Percentiles rank a stretch among this genome's conserved stretches.
These are phyloP conservation scores for Phytophthora macrochlamydospora DNA, from an alignment of 352 stramenopile genomes.

Conservation along the genomic window DNA sequence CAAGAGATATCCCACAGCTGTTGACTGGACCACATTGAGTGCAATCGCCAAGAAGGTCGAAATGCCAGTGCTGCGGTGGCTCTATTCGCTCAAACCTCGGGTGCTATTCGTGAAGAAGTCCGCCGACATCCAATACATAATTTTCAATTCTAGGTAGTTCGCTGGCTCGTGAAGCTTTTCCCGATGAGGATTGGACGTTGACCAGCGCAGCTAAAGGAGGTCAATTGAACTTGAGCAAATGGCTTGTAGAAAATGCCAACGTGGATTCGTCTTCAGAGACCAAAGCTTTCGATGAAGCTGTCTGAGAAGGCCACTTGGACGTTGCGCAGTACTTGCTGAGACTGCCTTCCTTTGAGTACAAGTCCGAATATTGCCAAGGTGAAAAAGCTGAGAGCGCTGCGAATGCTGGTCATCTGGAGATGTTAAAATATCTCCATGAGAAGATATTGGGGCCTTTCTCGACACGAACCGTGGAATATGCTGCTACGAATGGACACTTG, in stretches of 20 bases:
- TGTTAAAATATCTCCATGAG: slow-evolving; percentile 15
- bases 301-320: slow-evolving; percentile 17
- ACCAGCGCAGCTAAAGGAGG: background rate
- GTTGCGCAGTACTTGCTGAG: slow-evolving; percentile 16
- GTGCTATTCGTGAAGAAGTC: background rate
- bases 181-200: background rate
- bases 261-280: background rate
- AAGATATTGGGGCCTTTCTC: background rate
- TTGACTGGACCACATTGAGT: background rate
- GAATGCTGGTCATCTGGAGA: slow-evolving; percentile 1
- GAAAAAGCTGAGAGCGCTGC: background rate
- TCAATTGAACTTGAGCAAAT: slow-evolving; percentile 1
- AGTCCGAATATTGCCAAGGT: background rate
- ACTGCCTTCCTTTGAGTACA: background rate
- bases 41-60: slow-evolving; percentile 5
- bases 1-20: background rate
- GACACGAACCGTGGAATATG: background rate
- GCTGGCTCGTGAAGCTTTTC: background rate
- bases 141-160: background rate
- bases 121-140: background rate
- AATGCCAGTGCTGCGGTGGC: slow-evolving; percentile 10
- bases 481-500: slow-evolving; percentile 14
- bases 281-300: slow-evolving; percentile 15
- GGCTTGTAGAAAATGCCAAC: slow-evolving; percentile 21
- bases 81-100: background rate